Evolutionary conservation across 805 yeast genomes (phyloP).

Genomic region (Saccharomycopsis sp.): DNA sequence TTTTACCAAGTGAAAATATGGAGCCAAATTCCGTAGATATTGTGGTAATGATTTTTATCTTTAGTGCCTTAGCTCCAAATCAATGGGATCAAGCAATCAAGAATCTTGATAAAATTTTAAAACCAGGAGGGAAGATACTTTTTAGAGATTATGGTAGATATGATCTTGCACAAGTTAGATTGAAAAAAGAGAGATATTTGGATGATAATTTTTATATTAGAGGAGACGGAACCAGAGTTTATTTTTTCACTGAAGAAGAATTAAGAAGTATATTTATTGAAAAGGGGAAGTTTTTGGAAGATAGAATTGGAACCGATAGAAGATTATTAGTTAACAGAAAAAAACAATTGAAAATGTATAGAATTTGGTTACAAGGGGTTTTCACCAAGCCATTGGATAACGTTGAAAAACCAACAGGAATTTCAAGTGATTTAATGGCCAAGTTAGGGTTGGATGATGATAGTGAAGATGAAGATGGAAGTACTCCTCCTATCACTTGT

Average conservation of each 20-base stretch:
- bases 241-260: conserved; percentile 94
- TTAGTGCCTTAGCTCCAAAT: conserved; percentile 81
- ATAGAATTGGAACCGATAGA: conserved; percentile 79
- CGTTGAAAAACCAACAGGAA: neutral
- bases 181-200: conserved; percentile 75
- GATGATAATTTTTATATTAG: conserved; percentile 93
- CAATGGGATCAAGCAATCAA: conserved; percentile 81
- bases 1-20: conserved; percentile 77
- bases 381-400: conserved; percentile 37
- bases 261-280: conserved; percentile 59
- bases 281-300: conserved; percentile 46
- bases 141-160: conserved; percentile 94
- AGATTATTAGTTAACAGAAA: conserved; percentile 86
- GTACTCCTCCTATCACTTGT: conserved; percentile 18
- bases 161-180: conserved; percentile 90
- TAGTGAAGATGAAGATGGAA: conserved; percentile 14
- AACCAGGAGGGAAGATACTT: conserved; percentile 86
- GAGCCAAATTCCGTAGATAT: conserved; percentile 78
- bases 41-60: conserved; percentile 90
- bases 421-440: conserved; percentile 10
- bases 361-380: conserved; percentile 95
- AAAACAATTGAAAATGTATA: conserved; percentile 86
- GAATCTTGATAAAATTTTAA: conserved; percentile 61
- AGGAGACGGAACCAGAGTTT: conserved; percentile 97
- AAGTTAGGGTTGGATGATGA: conserved; percentile 14